A percentile compares a stretch with the other conserved stretches of the same genome.
Conservation (phyloP, 305 asterid species). For the Rubia occidens region DNA sequence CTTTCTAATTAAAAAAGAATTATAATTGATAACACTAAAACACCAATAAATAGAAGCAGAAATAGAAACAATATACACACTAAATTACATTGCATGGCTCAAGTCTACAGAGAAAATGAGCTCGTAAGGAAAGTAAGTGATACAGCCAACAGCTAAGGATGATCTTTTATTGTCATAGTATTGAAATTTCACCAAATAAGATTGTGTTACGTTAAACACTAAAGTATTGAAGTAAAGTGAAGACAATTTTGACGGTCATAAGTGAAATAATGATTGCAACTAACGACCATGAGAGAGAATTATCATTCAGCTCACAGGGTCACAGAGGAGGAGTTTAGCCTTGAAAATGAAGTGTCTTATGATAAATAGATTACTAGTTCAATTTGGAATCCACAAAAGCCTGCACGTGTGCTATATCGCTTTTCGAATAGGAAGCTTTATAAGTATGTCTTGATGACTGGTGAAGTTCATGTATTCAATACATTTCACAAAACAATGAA, state of each 20-base stretch:
- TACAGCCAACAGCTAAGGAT: background rate
- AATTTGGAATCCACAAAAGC: background rate
- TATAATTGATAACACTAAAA: background rate
- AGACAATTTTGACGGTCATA: background rate
- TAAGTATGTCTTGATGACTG: background rate
- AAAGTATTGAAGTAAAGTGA: background rate
- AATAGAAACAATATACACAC: background rate
- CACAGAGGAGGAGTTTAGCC: background rate
- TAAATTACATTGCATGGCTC: background rate
- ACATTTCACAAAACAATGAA: background rate
- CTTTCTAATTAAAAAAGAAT: background rate
- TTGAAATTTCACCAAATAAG: background rate
- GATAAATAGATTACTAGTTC: background rate
- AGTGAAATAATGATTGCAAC: background rate
- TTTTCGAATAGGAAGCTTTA: background rate
- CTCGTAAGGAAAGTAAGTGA: background rate
- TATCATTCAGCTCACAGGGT: background rate
- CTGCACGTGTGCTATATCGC: background rate
- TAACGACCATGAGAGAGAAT: background rate
- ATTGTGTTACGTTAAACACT: background rate
- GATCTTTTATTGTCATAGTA: background rate
- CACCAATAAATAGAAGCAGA: background rate
- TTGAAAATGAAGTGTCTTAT: background rate
- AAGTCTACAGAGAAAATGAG: background rate
- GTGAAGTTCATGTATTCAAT: background rate